Base-by-base conservation (phyloP, 192 early-diverging fungal species). In the Diversispora eburnea region DNA sequence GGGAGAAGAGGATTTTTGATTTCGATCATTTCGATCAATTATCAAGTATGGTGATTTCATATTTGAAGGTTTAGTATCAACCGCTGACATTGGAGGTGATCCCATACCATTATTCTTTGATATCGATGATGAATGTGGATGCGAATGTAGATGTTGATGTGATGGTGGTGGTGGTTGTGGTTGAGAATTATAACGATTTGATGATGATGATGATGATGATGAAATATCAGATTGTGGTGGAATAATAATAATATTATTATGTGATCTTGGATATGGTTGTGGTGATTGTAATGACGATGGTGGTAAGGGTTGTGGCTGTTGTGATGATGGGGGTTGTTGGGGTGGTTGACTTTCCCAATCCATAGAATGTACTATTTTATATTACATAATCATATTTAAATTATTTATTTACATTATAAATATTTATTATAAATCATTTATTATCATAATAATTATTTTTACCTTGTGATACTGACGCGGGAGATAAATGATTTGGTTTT, bases 291-390 rank as follows among this genome's bases (percentile, higher is more conserved):
- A 33, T 33, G 2, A 33, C 2, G 25, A 1, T 33, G 25, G 25
- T 33, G 25, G 48, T 19, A 46, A 43, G 5, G 49, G 4, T 59
- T 43, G 42, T 41, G 19, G 1, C 56, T 33, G 67, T 42, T 69
- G 49, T 46, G 10, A 25, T 46, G 13, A 42, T 10, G 19, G 52
- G 46, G 12, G 43, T 20, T 58, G 69, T 12, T 19, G n/a, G 13
- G 3, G 25, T 33, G 25, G 25, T 33, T 33, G 20, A 19, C 22
- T 55, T 47, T 56, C 56, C 69, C 69, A 71, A 15, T 71, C 69
- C 56, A 59, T 71, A 12, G 43, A 0, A 46, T 71, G 3, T 6
- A 15, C 20, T 6, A 20, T 8, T 33, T 33, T 33, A 33, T 33
- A 33, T 33, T 33, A 33, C 25, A 33, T 33, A 33, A 33, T 33